phyloP scores from a whole-genome alignment of 139 green algal genomes.

The Tetraselmis striata region DNA sequence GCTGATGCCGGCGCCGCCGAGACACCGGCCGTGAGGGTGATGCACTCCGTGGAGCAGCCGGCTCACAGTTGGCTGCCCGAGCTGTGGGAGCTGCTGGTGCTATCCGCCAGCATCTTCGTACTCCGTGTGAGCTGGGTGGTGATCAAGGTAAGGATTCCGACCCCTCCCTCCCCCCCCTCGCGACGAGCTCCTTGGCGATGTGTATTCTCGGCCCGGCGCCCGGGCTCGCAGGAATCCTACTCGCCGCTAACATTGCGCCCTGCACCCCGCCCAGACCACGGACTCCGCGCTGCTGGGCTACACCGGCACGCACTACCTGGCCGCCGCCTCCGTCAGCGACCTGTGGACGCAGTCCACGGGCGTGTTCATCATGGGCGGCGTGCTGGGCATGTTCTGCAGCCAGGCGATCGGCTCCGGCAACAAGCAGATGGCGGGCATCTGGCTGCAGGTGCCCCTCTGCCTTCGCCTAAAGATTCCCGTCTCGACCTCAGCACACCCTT shows the following conservation, averaged over 20 bases:
- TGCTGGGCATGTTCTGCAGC: not conserved
- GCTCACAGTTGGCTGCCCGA: not conserved
- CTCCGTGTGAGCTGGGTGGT: not conserved
- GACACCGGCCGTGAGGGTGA: no score
- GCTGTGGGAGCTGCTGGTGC: not conserved
- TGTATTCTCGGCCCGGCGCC: no score
- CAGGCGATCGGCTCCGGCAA: constrained; percentile 2
- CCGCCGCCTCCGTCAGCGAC: not conserved
- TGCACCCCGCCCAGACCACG: no score
- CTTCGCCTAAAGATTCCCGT: no score
- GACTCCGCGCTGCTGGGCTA: constrained; percentile 1
- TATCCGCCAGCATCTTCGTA: not conserved
- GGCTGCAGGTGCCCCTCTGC: constrained; percentile 2
- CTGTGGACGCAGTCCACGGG: constrained; percentile 3
- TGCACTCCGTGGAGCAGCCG: no score
- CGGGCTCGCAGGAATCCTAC: no score
- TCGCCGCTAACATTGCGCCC: not conserved
- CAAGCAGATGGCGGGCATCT: not conserved
- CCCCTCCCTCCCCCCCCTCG: not conserved
- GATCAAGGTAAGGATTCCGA: not conserved
- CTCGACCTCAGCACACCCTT: no score
- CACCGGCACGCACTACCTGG: not conserved
- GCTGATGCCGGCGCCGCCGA: no score
- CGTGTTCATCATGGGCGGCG: not conserved
- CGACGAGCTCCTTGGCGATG: not conserved